phyloP scores from a whole-genome alignment of 257 asterid genomes.

The Solanum bukasovii region DNA sequence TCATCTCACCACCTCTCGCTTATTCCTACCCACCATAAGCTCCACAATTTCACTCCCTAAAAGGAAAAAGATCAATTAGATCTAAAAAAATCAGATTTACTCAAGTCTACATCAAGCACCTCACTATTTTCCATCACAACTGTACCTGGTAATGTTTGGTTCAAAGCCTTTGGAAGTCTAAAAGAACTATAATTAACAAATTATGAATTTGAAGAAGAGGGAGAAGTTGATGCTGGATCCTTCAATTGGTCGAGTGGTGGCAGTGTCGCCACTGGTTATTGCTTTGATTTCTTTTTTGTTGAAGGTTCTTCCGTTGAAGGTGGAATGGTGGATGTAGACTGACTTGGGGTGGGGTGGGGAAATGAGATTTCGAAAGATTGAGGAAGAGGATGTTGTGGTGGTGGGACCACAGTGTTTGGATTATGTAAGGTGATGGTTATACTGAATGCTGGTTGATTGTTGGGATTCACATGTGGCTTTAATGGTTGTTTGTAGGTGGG shows the following conservation, averaged over 20 bases:
- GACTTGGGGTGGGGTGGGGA: not conserved
- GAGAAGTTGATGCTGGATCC: not conserved
- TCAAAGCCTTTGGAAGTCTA: not conserved
- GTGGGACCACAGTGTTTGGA: not conserved
- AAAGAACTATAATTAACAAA: not conserved
- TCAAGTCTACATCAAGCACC: not conserved
- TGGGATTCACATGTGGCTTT: not conserved
- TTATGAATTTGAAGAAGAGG: not conserved
- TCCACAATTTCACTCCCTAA: not conserved
- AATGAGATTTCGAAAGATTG: not conserved
- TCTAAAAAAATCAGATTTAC: not conserved
- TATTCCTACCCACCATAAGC: not conserved
- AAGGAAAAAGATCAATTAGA: not conserved
- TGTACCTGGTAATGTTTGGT: not conserved
- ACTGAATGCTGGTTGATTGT: not conserved
- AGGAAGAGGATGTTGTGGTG: not conserved
- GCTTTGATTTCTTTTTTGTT: not conserved
- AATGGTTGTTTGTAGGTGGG: not conserved
- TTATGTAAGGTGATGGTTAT: not conserved
- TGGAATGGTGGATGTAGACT: not conserved
- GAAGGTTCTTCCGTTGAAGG: not conserved
- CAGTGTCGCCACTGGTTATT: not conserved
- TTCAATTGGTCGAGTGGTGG: not conserved
- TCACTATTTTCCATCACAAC: not conserved
- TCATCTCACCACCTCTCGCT: not conserved